phyloP scores from a whole-genome alignment of 192 early-diverging fungal species.

The Geranomyces michiganensis region DNA sequence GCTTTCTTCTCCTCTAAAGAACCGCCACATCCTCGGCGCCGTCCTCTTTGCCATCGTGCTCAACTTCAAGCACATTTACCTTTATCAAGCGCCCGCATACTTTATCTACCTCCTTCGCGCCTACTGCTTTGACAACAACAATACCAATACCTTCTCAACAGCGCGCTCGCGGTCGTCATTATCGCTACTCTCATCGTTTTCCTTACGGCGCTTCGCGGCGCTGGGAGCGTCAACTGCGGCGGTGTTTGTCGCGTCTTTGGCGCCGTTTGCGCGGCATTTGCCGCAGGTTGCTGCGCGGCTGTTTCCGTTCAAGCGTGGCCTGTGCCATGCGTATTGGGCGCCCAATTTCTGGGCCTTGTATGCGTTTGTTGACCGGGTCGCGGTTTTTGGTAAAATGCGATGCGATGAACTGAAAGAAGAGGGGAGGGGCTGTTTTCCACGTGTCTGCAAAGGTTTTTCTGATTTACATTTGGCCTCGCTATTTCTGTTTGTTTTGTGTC shows the following conservation, averaged over 20 bases:
- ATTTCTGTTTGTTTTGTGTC: no score
- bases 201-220: constrained; percentile 50
- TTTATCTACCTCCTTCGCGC: constrained; percentile 83
- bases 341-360: constrained; percentile 98
- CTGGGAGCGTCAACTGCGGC: constrained; percentile 66
- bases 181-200: no score
- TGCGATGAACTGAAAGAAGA: no score
- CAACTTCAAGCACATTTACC: constrained; percentile 98
- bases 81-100: constrained; percentile 81
- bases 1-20: constrained; percentile 36
- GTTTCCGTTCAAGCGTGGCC: constrained; percentile 96
- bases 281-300: constrained; percentile 78
- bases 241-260: constrained; percentile 81
- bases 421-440: no score
- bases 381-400: no score
- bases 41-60: constrained; percentile 82
- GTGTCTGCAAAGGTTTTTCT: no score
- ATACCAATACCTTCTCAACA: no score
- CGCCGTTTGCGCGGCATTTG: constrained; percentile 78
- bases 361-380: constrained; percentile 72
- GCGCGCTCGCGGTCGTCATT: no score
- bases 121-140: constrained; percentile 64
- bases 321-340: constrained; percentile 96
- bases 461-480: no score
- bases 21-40: constrained; percentile 65